Percentiles rank a stretch among this genome's conserved stretches.
These are phyloP conservation scores for Cladosporium colombiae DNA, from an alignment of 2,329 filamentous ascomycete genomes.

Conservation along the genomic window DNA sequence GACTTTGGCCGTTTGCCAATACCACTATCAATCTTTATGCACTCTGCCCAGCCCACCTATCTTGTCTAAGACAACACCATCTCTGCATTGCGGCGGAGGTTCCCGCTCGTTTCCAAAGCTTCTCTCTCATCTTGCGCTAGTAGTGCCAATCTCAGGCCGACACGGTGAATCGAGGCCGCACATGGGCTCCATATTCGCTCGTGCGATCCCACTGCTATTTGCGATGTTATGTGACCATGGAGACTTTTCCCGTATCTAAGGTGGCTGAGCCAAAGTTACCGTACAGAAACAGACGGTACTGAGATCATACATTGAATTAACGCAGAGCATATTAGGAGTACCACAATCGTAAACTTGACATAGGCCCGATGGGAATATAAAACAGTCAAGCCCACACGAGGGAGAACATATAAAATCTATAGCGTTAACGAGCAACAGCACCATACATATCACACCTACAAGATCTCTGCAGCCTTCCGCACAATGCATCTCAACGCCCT, in stretches of 20 bases:
- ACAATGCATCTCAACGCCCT: slow-evolving; percentile 16
- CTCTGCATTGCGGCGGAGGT: not conserved
- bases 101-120: not conserved
- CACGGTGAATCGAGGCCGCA: slow-evolving; percentile 3
- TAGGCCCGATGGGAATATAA: no score
- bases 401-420: not conserved
- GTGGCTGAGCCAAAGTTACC: not conserved
- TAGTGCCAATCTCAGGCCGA: not conserved
- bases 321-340: not conserved
- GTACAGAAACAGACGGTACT: not conserved
- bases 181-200: not conserved
- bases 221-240: not conserved
- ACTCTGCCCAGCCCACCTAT: not conserved
- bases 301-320: slow-evolving; percentile 4
- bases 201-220: not conserved
- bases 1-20: no score
- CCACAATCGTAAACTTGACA: no score
- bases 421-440: not conserved
- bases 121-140: not conserved
- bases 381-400: not conserved
- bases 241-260: not conserved
- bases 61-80: not conserved
- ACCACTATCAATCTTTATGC: not conserved
- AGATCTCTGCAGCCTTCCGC: no score
- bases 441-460: no score